Evolutionary conservation across 306 rosid genomes (phyloP).

Genomic region (Vigna radiata): DNA sequence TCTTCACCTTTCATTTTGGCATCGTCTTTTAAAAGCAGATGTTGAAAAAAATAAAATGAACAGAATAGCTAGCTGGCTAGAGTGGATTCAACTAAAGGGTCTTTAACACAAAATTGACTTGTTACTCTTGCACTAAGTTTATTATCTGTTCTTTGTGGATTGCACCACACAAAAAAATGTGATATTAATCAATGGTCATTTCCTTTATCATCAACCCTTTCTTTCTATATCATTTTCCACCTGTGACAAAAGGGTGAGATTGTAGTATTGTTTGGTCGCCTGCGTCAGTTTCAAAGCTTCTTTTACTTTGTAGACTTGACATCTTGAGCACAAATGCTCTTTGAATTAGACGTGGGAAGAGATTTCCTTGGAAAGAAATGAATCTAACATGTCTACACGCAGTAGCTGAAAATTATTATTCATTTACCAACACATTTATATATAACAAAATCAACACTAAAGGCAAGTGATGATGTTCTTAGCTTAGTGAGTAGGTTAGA

Average conservation of each 20-base stretch:
- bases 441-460: slow-evolving; percentile 9
- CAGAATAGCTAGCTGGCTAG: slow-evolving; percentile 13
- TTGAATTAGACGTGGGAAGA: slow-evolving; percentile 39
- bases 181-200: slow-evolving; percentile 32
- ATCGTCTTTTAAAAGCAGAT: slow-evolving; percentile 33
- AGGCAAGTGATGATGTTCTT: background rate
- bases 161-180: slow-evolving; percentile 40
- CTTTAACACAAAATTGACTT: slow-evolving; percentile 44
- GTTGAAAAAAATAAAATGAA: slow-evolving; percentile 28
- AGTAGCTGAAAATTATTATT: slow-evolving; percentile 30
- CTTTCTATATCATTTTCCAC: slow-evolving; percentile 44
- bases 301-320: slow-evolving; percentile 32
- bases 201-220: slow-evolving; percentile 29
- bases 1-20: slow-evolving; percentile 37
- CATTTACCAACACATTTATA: slow-evolving; percentile 2
- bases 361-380: slow-evolving; percentile 4
- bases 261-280: slow-evolving; percentile 54
- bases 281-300: slow-evolving; percentile 39
- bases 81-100: background rate
- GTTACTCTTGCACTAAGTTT: background rate
- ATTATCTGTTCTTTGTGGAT: slow-evolving; percentile 30
- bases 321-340: slow-evolving; percentile 42
- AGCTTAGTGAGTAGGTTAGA: background rate
- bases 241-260: slow-evolving; percentile 44
- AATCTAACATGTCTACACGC: slow-evolving; percentile 30